Evolutionary conservation across 2,329 filamentous ascomycete species (phyloP), one percentile per base, ranked within the genome.

Genomic region (Diaporthe australafricana): DNA sequence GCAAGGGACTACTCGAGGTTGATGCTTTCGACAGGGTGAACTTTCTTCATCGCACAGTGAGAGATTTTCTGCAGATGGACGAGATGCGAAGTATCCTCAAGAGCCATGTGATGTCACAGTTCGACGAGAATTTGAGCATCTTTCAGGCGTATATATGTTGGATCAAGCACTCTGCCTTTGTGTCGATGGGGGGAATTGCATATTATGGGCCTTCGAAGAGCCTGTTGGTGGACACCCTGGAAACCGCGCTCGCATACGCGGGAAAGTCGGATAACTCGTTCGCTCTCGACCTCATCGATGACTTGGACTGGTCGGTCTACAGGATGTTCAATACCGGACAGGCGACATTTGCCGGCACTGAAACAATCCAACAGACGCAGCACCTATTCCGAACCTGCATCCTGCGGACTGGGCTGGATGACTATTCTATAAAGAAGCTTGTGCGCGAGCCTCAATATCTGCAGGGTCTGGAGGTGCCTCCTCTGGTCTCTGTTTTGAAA

Each of bases 11-110:
- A 11, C 56, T 60, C 25, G 56, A 60, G 38, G 56, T 60, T 6
- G 56, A 60, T n/a, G 56, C 56, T 27, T 60, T 60, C 22, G 56
- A 60, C 38, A 45, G 56, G 22, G 56, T 60, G 1, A 45, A 60
- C 8, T 60, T 60, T 60, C 38, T 60, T 42, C 56, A 60, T 22
- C 56, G 56, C 22, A 60, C 56, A n/a, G 22, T 45, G 22, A 45
- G 38, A 38, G 56, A 60, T n/a, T 60, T 60, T 42, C 7, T 60
- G 22, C 56, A 30, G 25, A 60, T 60, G 56, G 56, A 60, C 1
- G 56, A 27, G 9, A 60, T 60, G 38, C 9, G 38, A 27, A 38
- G 9, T 6, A 20, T 27, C 2, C 56, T 60, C 7, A n/a, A 30
- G 8, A 27, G 3, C 1, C 35, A 60, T 11, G 38, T 38, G 1